Base-by-base conservation (phyloP, 148 eudicot species). In the Rhododendron ferrugineum region DNA sequence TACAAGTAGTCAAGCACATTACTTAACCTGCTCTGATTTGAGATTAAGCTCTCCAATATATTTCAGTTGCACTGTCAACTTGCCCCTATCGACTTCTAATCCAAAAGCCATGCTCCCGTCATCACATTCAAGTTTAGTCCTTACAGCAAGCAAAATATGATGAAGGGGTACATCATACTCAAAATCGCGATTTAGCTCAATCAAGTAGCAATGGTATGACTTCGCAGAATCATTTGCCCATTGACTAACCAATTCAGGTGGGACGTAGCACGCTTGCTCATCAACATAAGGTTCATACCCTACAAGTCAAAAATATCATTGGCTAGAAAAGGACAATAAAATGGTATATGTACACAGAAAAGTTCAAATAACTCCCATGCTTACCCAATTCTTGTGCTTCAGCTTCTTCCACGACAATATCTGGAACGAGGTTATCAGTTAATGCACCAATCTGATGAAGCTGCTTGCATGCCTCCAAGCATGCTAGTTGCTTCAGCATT, bases 371-470 rank as follows among this genome's bases (percentile, higher is more conserved):
- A 73, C 73, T 37, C 6, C 4, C 54, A 28, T 49, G 28, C 1
- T 42, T 78, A 93, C 98, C 93, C 11, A 80, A 70, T 78, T 93
- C 94, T 58, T 92, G 90, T 26, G 80, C 86, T 5, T 85, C 86
- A 46, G 86, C 83, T 90, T 91, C 93, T 80, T 94, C 96, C 82
- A 84, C 91, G 36, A 93, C 91, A 76, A 94, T 90, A 87, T 94
- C 98, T 2, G 99, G 99, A 28, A 95, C 96, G 74, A 96, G 96
- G 83, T 83, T 88, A 86, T 96, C 97, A 18, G 98, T 93, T 85
- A 96, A 88, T 82, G 98, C 95, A 85, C 97, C 95, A 44, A 86
- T 86, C 86, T 87, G 81, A 81, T 96, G 99, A 82, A 96, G 95
- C 64, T 84, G 75, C 87, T 91, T 92, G 85, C 99, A 95, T 40